phyloP scores from a whole-genome alignment of 2,329 filamentous ascomycete species.

The Pseudopyricularia cyperi region DNA sequence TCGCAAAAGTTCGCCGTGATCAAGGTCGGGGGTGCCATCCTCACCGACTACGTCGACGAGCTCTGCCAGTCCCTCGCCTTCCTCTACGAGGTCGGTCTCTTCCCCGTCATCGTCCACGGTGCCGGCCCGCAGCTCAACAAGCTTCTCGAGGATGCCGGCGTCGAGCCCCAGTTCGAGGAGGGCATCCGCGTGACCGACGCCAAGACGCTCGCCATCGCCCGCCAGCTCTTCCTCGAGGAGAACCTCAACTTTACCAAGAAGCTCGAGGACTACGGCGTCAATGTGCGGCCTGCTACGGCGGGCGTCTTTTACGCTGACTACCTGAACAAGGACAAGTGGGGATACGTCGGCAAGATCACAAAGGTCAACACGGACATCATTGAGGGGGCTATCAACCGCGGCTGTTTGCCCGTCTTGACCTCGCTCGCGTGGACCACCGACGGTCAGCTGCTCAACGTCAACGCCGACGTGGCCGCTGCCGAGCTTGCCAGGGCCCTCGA shows the following conservation, averaged over 20 bases:
- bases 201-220: conserved; percentile 81
- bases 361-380: conserved; percentile 84
- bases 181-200: conserved; percentile 92
- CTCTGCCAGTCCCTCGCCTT: conserved; percentile 82
- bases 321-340: conserved; percentile 90
- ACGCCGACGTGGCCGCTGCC: conserved; percentile 90
- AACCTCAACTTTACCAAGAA: conserved; percentile 87
- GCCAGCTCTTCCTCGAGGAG: conserved; percentile 89
- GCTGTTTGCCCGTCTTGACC: conserved; percentile 84
- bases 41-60: conserved; percentile 87
- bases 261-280: conserved; percentile 78
- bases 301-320: conserved; percentile 91
- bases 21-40: conserved; percentile 92
- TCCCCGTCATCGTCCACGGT: conserved; percentile 90
- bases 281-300: conserved; percentile 75
- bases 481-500: conserved; percentile 81
- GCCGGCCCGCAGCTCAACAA: conserved; percentile 91
- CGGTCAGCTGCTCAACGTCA: conserved; percentile 91
- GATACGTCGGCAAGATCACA: conserved; percentile 90
- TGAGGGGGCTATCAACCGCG: conserved; percentile 78
- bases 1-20: conserved; percentile 97
- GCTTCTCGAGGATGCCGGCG: conserved; percentile 75
- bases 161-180: conserved; percentile 93
- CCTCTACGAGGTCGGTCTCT: conserved; percentile 87
- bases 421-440: conserved; percentile 92